Evolutionary conservation across 352 stramenopile species (phyloP), one percentile per base, ranked within the genome.

Genomic region (Globisporangium paroecandrum): DNA sequence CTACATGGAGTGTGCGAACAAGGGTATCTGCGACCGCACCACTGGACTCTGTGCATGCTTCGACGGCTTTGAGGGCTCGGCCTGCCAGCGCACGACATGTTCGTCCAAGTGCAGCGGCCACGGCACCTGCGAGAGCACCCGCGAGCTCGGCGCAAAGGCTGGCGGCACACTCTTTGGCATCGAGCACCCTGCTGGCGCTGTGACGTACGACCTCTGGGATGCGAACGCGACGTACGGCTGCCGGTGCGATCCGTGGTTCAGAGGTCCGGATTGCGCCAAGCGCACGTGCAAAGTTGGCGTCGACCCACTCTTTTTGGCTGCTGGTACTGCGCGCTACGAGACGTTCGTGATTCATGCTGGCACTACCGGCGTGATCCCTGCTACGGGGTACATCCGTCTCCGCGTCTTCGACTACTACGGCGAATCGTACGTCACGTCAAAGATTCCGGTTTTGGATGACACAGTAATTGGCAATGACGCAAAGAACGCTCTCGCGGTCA

Each of bases 1-100:
- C 72, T 98, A 98, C 74, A 88, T 91, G 75, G 91, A 98, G 70
- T 98, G 94, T 74, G 95, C 87, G 47, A 98, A 98, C 80, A 97
- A 97, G 69, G 94, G 94, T 22, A 71, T 98, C 58, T 98, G 93
- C 64, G 92, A 98, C 72, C 87, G 92, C 55, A 60, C 54, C 8
- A 81, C 82, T 34, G 94, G 93, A 1, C 59, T 83, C 24, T 98
- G 94, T 70, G 69, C 77, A 43, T 98, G 94, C 69, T 97, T 98
- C 64, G 77, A 86, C 62, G 93, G 92, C 41, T 98, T 91, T 66
- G 91, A 98, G 69, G 94, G 94, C 55, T 79, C 69, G 13, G 89
- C 87, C 0, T 98, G 94, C 64, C 81, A 96, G 56, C 85, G 92
- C 51, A 80, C 81, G 41, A 68, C 71, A 12, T 97, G 89, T 70